Conservation (phyloP, 352 stramenopile genomes). For the Phytophthora meadii region DNA sequence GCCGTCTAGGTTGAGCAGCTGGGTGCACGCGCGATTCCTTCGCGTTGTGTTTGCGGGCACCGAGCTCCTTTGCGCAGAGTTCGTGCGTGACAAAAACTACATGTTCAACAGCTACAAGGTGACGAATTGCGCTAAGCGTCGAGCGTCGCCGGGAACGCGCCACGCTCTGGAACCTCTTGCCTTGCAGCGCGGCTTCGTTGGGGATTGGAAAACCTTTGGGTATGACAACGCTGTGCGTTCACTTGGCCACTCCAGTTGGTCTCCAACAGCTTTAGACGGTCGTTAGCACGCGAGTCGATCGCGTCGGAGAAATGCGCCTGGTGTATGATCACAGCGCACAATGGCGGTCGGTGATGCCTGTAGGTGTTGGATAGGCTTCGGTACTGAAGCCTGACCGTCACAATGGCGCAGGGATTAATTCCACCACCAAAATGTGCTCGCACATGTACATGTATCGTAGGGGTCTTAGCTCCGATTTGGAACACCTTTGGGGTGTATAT, state of each 20-base stretch:
- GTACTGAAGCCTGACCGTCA: neutral
- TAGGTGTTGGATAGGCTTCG: conserved; percentile 7
- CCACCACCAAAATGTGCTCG: neutral
- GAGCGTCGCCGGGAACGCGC: conserved; percentile 8
- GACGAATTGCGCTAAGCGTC: conserved; percentile 15
- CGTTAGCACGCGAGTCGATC: neutral
- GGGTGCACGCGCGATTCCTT: conserved; percentile 23
- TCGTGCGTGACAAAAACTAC: conserved; percentile 21
- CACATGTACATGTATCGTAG: conserved; percentile 7
- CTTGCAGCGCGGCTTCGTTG: neutral
- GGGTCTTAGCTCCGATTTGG: neutral
- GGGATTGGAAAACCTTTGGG: conserved; percentile 29
- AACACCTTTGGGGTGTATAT: neutral
- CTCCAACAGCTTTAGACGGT: conserved; percentile 12
- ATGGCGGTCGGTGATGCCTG: neutral
- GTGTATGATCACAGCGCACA: neutral
- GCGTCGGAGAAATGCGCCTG: conserved; percentile 2
- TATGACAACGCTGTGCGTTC: conserved; percentile 8
- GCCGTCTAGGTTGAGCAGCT: conserved; percentile 11
- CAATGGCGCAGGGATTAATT: neutral
- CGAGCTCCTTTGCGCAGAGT: neutral
- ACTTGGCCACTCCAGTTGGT: neutral
- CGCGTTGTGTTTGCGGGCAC: conserved; percentile 15
- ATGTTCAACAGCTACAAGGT: conserved; percentile 10
- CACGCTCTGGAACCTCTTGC: neutral